Evolutionary conservation across 805 yeast genomes (phyloP).

Genomic region (Cyberlindnera euphorbiae): DNA sequence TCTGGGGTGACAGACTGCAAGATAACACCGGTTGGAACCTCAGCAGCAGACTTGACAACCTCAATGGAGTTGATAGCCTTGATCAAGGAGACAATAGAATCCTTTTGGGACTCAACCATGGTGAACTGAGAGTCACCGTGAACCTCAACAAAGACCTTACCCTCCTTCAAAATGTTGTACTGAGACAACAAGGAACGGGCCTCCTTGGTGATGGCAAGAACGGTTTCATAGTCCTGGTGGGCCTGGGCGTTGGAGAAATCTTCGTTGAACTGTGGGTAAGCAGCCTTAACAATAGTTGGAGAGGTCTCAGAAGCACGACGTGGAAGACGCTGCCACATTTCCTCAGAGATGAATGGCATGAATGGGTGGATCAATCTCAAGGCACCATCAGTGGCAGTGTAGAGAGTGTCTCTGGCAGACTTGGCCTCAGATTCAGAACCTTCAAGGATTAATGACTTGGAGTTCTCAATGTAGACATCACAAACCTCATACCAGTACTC

Average conservation of each 20-base stretch:
- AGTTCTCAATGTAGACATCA: conserved; percentile 97
- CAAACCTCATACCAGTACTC: conserved; percentile 95
- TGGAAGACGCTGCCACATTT: conserved; percentile 98
- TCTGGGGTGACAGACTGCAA: conserved; percentile 75
- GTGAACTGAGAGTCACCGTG: conserved; percentile 40
- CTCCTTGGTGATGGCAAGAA: conserved; percentile 80
- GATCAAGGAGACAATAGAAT: conserved; percentile 85
- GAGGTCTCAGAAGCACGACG: conserved; percentile 70
- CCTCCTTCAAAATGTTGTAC: conserved; percentile 83
- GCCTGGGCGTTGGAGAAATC: conserved; percentile 63
- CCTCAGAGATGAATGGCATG: conserved; percentile 97
- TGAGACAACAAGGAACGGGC: conserved; percentile 91
- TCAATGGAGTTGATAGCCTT: conserved; percentile 79
- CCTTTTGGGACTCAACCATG: conserved; percentile 65
- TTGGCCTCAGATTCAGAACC: conserved; percentile 80
- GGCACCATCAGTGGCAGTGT: conserved; percentile 89
- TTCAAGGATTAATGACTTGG: conserved; percentile 86
- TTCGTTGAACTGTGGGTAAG: conserved; percentile 63
- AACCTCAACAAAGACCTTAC: conserved; percentile 80
- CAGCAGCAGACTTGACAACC: conserved; percentile 51
- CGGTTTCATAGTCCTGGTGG: conserved; percentile 72
- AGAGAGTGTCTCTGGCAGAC: conserved; percentile 91
- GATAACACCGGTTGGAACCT: conserved; percentile 87
- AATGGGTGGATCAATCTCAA: conserved; percentile 92
- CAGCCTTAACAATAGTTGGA: conserved; percentile 69